A percentile compares a stretch with the other conserved stretches of the same genome.
These are phyloP conservation scores for Parietaria judaica DNA, from an alignment of 306 rosid genomes.

Conservation along the genomic window DNA sequence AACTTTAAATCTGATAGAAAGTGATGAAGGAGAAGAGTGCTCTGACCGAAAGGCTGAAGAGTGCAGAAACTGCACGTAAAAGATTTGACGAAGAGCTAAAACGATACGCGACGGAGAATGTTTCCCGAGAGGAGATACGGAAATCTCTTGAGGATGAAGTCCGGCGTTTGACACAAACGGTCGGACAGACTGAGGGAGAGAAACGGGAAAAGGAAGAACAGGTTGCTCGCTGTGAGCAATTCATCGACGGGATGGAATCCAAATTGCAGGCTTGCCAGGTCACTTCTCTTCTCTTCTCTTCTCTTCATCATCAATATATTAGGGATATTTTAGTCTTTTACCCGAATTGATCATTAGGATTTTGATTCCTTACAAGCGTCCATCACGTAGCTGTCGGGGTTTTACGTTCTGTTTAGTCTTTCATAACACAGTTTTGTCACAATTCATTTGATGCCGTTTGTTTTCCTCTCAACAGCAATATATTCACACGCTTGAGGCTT, in stretches of 20 bases:
- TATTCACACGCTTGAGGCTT: conserved; percentile 80
- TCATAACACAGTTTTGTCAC: too few relatives aligned
- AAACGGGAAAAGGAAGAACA: conserved; percentile 96
- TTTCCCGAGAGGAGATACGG: conserved; percentile 85
- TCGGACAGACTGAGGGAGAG: conserved; percentile 94
- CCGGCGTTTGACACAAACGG: conserved; percentile 80
- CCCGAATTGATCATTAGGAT: not conserved
- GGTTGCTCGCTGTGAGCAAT: conserved; percentile 91
- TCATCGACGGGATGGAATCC: conserved; percentile 96
- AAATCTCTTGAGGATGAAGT: conserved; percentile 95
- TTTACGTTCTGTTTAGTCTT: too few relatives aligned
- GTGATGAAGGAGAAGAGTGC: conserved; percentile 91
- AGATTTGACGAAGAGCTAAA: conserved; percentile 96
- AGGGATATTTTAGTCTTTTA: not conserved
- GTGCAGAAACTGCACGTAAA: conserved; percentile 94
- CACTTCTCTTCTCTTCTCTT: conserved; percentile 6
- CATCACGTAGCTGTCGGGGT: too few relatives aligned
- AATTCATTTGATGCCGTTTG: not conserved
- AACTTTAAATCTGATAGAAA: conserved; percentile 49
- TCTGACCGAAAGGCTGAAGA: conserved; percentile 86
- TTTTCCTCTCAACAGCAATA: conserved; percentile 68
- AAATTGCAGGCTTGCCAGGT: conserved; percentile 98
- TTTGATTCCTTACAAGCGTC: too few relatives aligned
- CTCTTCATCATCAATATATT: not conserved
- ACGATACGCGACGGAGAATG: conserved; percentile 84